phyloP scores from a whole-genome alignment of 495 filamentous ascomycete species.

The Penicillium macrosclerotiorum region DNA sequence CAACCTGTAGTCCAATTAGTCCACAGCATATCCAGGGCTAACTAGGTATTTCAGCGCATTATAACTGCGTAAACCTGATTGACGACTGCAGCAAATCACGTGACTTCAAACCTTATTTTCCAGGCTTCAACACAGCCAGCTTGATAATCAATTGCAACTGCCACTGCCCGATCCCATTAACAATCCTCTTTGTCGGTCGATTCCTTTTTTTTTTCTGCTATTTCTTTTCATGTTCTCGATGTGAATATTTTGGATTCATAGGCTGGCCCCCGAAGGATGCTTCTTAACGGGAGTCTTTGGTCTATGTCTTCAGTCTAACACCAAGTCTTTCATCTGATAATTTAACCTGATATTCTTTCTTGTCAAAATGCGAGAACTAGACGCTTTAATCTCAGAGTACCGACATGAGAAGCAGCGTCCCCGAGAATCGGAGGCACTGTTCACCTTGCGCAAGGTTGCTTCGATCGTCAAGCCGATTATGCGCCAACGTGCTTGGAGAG shows the following conservation, averaged over 20 bases:
- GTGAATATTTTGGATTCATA: not conserved
- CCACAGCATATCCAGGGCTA: no score
- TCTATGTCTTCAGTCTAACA: not conserved
- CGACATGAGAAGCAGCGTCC: constrained; percentile 74
- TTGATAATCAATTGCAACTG: constrained; percentile 1
- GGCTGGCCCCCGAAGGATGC: constrained; percentile 3
- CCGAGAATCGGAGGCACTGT: constrained; percentile 74
- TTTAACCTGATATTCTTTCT: not conserved
- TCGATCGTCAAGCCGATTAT: constrained; percentile 95
- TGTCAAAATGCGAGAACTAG: constrained; percentile 59
- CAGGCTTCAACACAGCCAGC: not conserved
- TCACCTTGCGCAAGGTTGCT: constrained; percentile 77
- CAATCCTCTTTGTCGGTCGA: constrained; percentile 1
- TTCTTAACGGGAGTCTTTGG: not conserved
- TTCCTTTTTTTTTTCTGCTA: not conserved
- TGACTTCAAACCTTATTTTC: not conserved
- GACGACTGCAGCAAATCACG: no score
- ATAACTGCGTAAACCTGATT: no score
- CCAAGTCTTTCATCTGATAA: not conserved
- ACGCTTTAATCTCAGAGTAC: constrained; percentile 71
- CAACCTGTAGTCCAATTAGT: no score
- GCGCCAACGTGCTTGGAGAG: constrained; percentile 78
- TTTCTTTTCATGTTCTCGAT: constrained; percentile 3
- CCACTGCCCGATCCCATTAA: no score
- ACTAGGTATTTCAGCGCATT: no score